These are phyloP conservation scores for Heliamphora pulchella DNA, from an alignment of 179 eudicot species.

Conservation along the genomic window DNA sequence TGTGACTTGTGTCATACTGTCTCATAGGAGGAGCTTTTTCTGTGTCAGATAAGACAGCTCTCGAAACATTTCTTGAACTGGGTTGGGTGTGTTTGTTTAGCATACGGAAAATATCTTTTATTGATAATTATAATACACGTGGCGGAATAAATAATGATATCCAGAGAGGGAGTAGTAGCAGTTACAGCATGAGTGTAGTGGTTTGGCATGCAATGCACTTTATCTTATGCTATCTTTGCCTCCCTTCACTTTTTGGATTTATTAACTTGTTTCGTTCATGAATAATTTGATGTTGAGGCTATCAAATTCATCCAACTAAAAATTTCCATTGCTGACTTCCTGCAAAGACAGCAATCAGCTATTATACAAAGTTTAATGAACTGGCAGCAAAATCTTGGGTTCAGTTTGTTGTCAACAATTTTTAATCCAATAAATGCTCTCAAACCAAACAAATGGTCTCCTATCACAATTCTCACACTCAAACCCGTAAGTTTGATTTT, in stretches of 20 bases:
- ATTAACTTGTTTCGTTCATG: background rate
- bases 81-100: background rate
- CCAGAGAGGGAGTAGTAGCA: background rate
- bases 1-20: background rate
- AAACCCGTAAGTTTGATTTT: too few species aligned
- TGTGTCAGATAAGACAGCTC: background rate
- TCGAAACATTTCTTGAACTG: background rate
- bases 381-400: background rate
- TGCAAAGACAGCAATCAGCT: background rate
- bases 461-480: too few species aligned
- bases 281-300: background rate
- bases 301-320: background rate
- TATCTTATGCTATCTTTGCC: background rate
- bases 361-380: background rate
- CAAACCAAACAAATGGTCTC: too few species aligned
- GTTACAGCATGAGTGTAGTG: background rate
- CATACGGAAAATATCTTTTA: too few species aligned
- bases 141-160: background rate
- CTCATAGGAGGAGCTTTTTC: background rate
- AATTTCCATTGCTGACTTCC: background rate
- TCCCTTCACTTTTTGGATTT: background rate
- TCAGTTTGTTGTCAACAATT: background rate
- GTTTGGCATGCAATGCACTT: background rate
- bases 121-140: background rate
- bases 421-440: background rate